phyloP scores from a whole-genome alignment of 192 early-diverging fungal genomes.

The Coemansia sp. region DNA sequence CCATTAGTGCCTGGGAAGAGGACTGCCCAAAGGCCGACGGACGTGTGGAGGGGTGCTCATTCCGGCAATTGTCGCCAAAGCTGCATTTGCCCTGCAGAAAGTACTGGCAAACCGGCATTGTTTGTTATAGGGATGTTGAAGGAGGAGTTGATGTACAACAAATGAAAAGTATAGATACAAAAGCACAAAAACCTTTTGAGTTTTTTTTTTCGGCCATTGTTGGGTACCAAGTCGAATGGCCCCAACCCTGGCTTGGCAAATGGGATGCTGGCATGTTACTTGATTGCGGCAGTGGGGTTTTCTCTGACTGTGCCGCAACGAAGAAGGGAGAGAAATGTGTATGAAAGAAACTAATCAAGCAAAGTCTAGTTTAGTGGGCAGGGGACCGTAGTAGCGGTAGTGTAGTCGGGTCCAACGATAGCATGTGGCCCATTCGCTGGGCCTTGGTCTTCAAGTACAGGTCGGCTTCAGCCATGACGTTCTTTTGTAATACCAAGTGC shows the following conservation, averaged over 20 bases:
- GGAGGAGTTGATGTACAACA: not conserved
- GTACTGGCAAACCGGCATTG: conserved; percentile 43
- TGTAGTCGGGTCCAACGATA: conserved; percentile 36
- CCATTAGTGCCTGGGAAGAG: conserved; percentile 33
- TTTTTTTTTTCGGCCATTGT: too few relatives aligned
- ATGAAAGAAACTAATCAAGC: not conserved
- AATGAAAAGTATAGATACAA: not conserved
- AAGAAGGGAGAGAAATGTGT: not conserved
- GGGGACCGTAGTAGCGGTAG: not conserved
- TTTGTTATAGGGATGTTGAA: not conserved
- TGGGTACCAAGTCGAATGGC: too few relatives aligned
- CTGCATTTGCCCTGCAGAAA: conserved; percentile 61
- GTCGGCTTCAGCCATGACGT: conserved; percentile 66
- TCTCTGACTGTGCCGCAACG: not conserved
- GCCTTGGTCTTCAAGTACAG: conserved; percentile 87
- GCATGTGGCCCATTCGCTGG: conserved; percentile 87
- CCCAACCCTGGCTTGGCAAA: too few relatives aligned
- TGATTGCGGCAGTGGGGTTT: too few relatives aligned
- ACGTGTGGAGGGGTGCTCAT: conserved; percentile 54
- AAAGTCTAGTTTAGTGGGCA: not conserved
- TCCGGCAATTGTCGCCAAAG: conserved; percentile 58
- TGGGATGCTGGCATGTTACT: too few relatives aligned
- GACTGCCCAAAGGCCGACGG: conserved; percentile 50
- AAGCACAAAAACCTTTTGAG: not conserved
- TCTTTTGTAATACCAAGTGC: conserved; percentile 26